Evolutionary conservation across 1,284 basidiomycete genomes (phyloP).

Genomic region (Ustilago sp.): DNA sequence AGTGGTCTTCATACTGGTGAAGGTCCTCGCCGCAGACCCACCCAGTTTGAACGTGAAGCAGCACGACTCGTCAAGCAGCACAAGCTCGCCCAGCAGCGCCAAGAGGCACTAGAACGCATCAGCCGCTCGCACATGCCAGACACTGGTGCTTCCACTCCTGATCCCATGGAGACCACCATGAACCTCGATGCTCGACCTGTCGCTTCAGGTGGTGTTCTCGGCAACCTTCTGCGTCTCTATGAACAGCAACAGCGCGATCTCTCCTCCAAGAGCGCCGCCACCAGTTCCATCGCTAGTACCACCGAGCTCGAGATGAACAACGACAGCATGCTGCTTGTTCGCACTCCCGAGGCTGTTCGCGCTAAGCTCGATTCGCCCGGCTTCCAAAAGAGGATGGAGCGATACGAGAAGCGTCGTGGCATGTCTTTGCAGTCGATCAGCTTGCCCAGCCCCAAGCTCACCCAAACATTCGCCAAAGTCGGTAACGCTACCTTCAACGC

Average conservation of each 20-base stretch:
- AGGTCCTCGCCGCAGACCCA: constrained; percentile 56
- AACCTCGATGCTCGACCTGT: constrained; percentile 64
- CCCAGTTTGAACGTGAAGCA: constrained; percentile 64
- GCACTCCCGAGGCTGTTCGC: constrained; percentile 22
- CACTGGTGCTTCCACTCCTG: constrained; percentile 62
- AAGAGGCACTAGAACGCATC: constrained; percentile 49
- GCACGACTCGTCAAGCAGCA: constrained; percentile 62
- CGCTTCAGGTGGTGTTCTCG: constrained; percentile 60
- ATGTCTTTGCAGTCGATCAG: constrained; percentile 34
- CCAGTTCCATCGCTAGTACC: constrained; percentile 43
- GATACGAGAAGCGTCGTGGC: constrained; percentile 41
- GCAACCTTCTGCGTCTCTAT: constrained; percentile 67
- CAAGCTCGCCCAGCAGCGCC: constrained; percentile 50
- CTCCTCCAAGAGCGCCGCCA: constrained; percentile 26
- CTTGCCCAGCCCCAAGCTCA: constrained; percentile 43
- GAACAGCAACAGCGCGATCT: constrained; percentile 64
- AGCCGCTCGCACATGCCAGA: constrained; percentile 58
- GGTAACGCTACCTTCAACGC: constrained; percentile 41
- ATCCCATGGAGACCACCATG: constrained; percentile 58
- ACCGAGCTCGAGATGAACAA: constrained; percentile 33
- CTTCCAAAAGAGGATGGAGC: constrained; percentile 25
- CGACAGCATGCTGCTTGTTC: constrained; percentile 19
- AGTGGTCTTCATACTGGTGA: constrained; percentile 59
- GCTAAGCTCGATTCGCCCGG: constrained; percentile 31
- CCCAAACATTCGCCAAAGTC: constrained; percentile 49